These are phyloP conservation scores for Paraconiothyrium sp. DNA, from an alignment of 2,329 filamentous ascomycete genomes.

Conservation along the genomic window DNA sequence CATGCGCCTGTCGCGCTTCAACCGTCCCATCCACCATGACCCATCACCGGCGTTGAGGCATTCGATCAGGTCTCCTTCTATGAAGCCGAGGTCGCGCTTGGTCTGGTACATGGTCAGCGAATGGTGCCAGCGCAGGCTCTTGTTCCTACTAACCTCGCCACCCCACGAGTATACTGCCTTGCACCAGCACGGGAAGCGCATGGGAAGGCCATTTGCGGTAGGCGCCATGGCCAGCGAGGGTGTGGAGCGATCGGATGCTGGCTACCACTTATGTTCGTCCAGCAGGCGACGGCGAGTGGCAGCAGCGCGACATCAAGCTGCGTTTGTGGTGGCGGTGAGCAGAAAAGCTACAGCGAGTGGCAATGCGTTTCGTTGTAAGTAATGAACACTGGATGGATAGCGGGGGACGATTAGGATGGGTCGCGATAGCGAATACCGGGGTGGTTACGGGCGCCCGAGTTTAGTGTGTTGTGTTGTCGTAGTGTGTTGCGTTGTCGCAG, in stretches of 20 bases:
- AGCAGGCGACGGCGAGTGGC: background rate
- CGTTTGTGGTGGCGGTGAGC: constrained; percentile 1
- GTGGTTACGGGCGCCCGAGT: background rate
- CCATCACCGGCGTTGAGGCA: constrained; percentile 97
- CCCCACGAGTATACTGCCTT: constrained; percentile 93
- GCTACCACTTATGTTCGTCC: constrained; percentile 3
- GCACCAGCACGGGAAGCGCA: constrained; percentile 89
- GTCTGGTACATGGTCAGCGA: constrained; percentile 60
- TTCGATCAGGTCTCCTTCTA: constrained; percentile 97
- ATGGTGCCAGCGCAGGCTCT: constrained; percentile 19
- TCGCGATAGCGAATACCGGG: constrained; percentile 10
- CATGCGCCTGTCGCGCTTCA: constrained; percentile 88
- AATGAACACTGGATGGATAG: constrained; percentile 6
- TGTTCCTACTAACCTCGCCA: constrained; percentile 67
- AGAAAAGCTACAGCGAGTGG: constrained; percentile 1
- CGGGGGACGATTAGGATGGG: constrained; percentile 7
- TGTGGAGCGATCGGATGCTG: constrained; percentile 11
- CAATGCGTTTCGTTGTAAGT: background rate
- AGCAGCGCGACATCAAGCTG: constrained; percentile 3
- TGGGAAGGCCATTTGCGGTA: constrained; percentile 67
- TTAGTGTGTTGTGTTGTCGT: background rate
- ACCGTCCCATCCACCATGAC: constrained; percentile 95
- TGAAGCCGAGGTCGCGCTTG: constrained; percentile 93
- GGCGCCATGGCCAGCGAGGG: constrained; percentile 53
- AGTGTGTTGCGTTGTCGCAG: background rate